Percentiles rank a stretch among this genome's conserved stretches.
Evolutionary conservation across 2,329 filamentous ascomycete genomes (phyloP).

Genomic region (Aspergillus pseudoterreus): DNA sequence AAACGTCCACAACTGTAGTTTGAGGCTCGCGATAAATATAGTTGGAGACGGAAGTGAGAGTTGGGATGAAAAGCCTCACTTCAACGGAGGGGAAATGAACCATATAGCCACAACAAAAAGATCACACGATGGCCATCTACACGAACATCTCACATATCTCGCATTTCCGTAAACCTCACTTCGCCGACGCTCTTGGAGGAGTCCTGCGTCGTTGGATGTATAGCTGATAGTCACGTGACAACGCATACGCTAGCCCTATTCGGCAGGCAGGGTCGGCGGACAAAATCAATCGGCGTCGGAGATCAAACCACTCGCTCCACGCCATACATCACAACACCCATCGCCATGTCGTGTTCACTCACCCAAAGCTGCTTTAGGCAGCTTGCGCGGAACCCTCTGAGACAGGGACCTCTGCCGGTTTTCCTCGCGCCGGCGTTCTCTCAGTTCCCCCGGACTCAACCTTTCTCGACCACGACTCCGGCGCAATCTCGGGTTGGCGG

Average conservation of each 20-base stretch:
- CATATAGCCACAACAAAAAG: not conserved
- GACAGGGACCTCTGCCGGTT: constrained; percentile 57
- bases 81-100: not conserved
- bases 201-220: not conserved
- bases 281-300: constrained; percentile 32
- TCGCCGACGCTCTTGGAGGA: not conserved
- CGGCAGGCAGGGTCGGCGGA: constrained; percentile 16
- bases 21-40: not conserved
- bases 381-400: constrained; percentile 47
- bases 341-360: constrained; percentile 61
- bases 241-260: constrained; percentile 11
- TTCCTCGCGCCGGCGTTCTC: constrained; percentile 72
- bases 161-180: not conserved
- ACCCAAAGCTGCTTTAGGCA: constrained; percentile 59
- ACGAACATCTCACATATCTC: not conserved
- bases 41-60: not conserved
- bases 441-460: constrained; percentile 40
- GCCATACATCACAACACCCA: constrained; percentile 21
- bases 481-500: constrained; percentile 79
- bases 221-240: constrained; percentile 16
- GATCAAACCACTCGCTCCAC: constrained; percentile 18
- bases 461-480: constrained; percentile 69
- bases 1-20: too few species aligned
- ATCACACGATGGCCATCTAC: not conserved
- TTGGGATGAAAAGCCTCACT: not conserved